A percentile compares a stretch with the other conserved stretches of the same genome.
Evolutionary conservation across 2,329 filamentous ascomycete genomes (phyloP).

Genomic region (Colletotrichum euphorbiae): DNA sequence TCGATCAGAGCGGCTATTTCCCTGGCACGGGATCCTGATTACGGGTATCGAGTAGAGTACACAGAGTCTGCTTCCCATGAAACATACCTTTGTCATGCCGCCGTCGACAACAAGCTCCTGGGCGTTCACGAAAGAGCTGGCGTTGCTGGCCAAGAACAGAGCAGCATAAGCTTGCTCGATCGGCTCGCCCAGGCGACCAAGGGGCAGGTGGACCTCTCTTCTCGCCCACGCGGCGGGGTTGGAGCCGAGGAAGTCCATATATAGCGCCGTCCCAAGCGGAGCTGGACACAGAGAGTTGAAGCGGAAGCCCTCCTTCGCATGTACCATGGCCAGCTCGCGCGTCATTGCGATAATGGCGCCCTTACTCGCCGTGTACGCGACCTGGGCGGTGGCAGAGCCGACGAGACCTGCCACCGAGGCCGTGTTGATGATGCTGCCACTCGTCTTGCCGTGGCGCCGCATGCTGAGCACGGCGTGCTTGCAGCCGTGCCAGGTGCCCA

Average conservation of each 20-base stretch:
- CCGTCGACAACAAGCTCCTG: constrained; percentile 80
- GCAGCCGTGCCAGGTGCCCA: constrained; percentile 81
- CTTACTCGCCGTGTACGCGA: constrained; percentile 82
- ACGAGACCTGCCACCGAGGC: constrained; percentile 80
- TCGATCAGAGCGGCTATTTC: no score
- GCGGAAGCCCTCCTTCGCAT: constrained; percentile 78
- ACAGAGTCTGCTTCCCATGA: no score
- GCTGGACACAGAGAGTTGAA: constrained; percentile 82
- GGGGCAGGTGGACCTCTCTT: constrained; percentile 81
- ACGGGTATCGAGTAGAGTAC: no score
- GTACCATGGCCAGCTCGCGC: constrained; percentile 78
- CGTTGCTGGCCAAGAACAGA: constrained; percentile 79
- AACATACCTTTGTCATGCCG: constrained; percentile 75
- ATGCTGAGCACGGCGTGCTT: constrained; percentile 79
- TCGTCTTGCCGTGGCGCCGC: constrained; percentile 74
- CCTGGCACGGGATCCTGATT: no score
- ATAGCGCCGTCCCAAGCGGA: no score
- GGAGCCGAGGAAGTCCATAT: constrained; percentile 82
- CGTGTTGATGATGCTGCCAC: constrained; percentile 79
- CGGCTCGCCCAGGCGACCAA: constrained; percentile 80
- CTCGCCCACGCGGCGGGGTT: constrained; percentile 76
- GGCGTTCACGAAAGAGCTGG: constrained; percentile 80
- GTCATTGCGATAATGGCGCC: constrained; percentile 81
- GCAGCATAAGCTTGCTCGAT: constrained; percentile 82
- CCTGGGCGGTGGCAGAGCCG: constrained; percentile 76